A percentile compares a stretch with the other conserved stretches of the same genome.
These are phyloP conservation scores for Eragrostis nindensis DNA, from an alignment of 176 grass and related monocot genomes.

Conservation along the genomic window DNA sequence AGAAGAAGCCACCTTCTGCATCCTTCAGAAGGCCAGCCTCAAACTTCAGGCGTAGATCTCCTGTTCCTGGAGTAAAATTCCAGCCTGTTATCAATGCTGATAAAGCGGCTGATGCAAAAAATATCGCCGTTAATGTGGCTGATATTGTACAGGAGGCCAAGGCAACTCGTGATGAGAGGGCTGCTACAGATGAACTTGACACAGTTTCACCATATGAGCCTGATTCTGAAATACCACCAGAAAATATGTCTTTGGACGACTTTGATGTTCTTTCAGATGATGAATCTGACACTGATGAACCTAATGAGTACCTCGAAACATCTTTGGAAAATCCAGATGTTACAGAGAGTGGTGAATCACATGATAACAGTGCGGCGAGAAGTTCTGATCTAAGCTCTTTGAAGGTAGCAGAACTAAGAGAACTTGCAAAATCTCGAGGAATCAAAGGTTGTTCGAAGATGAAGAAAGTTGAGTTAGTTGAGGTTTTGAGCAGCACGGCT, in stretches of 20 bases:
- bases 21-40: conserved; percentile 48
- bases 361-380: conserved; percentile 7
- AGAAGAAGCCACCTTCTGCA: conserved; percentile 32
- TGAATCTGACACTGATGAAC: conserved; percentile 43
- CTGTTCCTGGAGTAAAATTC: conserved; percentile 70
- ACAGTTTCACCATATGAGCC: conserved; percentile 34
- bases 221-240: conserved; percentile 29
- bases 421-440: conserved; percentile 71
- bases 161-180: conserved; percentile 42
- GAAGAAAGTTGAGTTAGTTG: conserved; percentile 70
- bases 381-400: conserved; percentile 55
- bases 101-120: conserved; percentile 6
- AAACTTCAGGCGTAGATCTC: conserved; percentile 59
- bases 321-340: conserved; percentile 37
- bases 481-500: conserved; percentile 44
- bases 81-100: conserved; percentile 52
- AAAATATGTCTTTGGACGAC: conserved; percentile 32
- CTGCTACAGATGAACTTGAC: conserved; percentile 20
- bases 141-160: conserved; percentile 25
- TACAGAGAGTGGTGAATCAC: conserved; percentile 10
- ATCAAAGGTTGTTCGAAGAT: conserved; percentile 79
- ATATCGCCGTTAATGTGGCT: conserved; percentile 6
- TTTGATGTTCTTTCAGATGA: conserved; percentile 45
- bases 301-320: conserved; percentile 22
- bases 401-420: conserved; percentile 64